phyloP scores from a whole-genome alignment of 2,329 filamentous ascomycete genomes.

The Rhynchosporium graminicola region DNA sequence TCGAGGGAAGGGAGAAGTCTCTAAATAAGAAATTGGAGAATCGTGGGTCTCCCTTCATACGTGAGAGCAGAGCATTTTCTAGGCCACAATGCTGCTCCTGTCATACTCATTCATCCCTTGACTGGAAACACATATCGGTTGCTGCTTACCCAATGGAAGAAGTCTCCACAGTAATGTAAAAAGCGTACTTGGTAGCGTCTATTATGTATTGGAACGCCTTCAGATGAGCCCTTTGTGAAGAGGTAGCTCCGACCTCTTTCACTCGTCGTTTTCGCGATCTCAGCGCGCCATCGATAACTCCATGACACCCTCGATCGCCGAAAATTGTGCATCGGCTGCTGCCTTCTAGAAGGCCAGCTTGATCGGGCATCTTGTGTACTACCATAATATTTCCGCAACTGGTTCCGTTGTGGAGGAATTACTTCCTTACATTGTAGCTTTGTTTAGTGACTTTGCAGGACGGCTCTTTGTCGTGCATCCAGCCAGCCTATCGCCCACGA shows the following conservation, averaged over 20 bases:
- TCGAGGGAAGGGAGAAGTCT: too few species aligned
- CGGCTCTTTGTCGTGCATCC: neutral
- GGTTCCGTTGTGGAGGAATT: neutral
- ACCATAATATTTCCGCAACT: neutral
- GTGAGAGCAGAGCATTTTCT: too few species aligned
- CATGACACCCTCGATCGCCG: slow-evolving; percentile 4
- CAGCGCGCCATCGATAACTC: neutral
- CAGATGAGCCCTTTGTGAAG: neutral
- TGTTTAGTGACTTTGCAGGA: neutral
- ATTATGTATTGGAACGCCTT: neutral
- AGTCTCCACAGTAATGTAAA: too few species aligned
- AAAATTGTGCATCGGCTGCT: neutral
- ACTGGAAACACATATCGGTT: neutral
- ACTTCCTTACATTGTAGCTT: neutral
- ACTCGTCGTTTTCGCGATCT: neutral
- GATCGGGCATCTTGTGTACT: neutral
- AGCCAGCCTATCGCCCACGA: neutral
- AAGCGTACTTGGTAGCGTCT: neutral
- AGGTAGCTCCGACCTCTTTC: neutral
- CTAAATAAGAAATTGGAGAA: too few species aligned
- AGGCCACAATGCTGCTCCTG: too few species aligned
- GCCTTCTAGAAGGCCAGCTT: slow-evolving; percentile 7
- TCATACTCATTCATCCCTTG: too few species aligned
- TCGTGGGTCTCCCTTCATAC: too few species aligned
- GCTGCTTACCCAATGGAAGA: too few species aligned